phyloP scores from a whole-genome alignment of 352 stramenopile species.

The Hyaloperonospora arabidopsidis region DNA sequence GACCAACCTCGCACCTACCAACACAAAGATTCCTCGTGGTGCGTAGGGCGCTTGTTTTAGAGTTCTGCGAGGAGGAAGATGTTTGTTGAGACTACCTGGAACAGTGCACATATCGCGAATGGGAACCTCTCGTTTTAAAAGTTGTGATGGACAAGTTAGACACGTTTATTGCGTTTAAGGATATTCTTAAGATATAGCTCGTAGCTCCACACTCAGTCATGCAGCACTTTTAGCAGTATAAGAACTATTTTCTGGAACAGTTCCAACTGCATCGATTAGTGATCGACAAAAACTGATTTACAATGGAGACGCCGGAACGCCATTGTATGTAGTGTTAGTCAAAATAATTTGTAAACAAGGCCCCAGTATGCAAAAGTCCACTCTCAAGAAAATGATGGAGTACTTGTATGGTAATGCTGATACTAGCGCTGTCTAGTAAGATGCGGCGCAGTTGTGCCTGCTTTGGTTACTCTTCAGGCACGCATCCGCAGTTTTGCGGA shows the following conservation, averaged over 20 bases:
- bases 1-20: too few relatives aligned
- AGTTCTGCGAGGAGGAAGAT: too few relatives aligned
- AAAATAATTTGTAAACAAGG: neutral
- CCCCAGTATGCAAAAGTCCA: neutral
- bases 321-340: neutral
- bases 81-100: too few relatives aligned
- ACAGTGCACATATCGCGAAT: too few relatives aligned
- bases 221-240: constrained; percentile 17
- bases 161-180: neutral
- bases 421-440: neutral
- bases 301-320: neutral
- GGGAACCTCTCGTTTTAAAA: too few relatives aligned
- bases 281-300: neutral
- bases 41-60: too few relatives aligned
- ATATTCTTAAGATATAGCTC: neutral
- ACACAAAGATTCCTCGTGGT: too few relatives aligned
- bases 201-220: constrained; percentile 1
- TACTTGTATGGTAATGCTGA: neutral
- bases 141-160: constrained; percentile 16
- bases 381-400: neutral
- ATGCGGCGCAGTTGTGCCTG: neutral
- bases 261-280: constrained; percentile 1
- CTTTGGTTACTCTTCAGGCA: neutral
- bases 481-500: neutral
- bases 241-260: constrained; percentile 17